phyloP scores from a whole-genome alignment of 495 filamentous ascomycete genomes.

The Penicillium crystallinum region DNA sequence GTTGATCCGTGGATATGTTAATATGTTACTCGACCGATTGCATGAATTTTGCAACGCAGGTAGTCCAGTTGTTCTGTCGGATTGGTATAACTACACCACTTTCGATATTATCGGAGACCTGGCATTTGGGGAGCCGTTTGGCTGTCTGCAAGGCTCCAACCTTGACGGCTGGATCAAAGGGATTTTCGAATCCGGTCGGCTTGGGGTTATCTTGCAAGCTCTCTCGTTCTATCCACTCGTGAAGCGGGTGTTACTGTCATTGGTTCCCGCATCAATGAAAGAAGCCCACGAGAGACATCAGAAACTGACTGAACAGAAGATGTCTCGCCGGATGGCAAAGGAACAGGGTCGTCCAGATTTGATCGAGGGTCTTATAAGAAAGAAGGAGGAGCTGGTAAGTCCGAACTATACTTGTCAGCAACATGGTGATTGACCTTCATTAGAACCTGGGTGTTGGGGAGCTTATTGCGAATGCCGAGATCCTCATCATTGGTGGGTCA shows the following conservation, averaged over 20 bases:
- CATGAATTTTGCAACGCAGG: conserved; percentile 21
- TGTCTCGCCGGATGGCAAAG: conserved; percentile 36
- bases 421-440: not conserved
- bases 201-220: conserved; percentile 26
- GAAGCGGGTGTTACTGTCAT: conserved; percentile 15
- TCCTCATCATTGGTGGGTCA: conserved; percentile 49
- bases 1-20: conserved; percentile 35
- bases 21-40: conserved; percentile 43
- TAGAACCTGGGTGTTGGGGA: conserved; percentile 37
- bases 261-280: conserved; percentile 15
- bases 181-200: conserved; percentile 36
- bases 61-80: conserved; percentile 35
- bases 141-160: conserved; percentile 41
- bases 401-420: no score
- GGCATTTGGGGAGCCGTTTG: conserved; percentile 55
- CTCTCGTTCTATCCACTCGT: conserved; percentile 29
- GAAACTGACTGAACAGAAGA: conserved; percentile 31
- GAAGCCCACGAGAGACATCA: conserved; percentile 32
- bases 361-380: conserved; percentile 45
- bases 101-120: conserved; percentile 61
- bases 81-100: conserved; percentile 56
- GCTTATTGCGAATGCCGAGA: conserved; percentile 35
- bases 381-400: conserved; percentile 40
- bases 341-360: conserved; percentile 40
- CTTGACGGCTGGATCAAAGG: conserved; percentile 52